Conservation (phyloP, 176 grass and related monocot genomes). For the Carex cristatella region DNA sequence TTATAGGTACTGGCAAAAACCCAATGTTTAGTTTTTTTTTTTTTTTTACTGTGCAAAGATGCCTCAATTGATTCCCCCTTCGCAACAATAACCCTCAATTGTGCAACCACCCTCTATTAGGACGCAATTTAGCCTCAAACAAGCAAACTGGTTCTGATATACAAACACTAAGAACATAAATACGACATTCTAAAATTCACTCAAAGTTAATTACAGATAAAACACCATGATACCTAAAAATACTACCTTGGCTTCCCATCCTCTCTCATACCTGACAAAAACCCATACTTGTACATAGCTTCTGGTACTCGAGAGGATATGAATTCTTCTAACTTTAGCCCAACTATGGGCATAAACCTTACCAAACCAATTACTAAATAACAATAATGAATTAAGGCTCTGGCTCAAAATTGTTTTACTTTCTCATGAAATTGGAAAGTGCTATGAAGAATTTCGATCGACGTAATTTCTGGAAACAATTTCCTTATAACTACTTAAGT, state of each 20-base stretch:
- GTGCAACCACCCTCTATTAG: neutral
- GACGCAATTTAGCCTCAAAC: neutral
- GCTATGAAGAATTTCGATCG: neutral
- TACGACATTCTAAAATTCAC: neutral
- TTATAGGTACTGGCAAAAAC: neutral
- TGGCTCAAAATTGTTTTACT: neutral
- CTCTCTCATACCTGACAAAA: neutral
- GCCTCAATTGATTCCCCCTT: neutral
- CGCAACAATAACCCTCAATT: neutral
- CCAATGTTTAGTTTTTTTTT: neutral
- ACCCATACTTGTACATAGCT: neutral
- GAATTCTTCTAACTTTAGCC: neutral
- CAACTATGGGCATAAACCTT: conserved; percentile 6
- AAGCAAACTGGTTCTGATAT: neutral
- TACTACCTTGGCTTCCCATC: neutral
- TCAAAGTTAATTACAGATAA: neutral
- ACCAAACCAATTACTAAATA: conserved; percentile 2
- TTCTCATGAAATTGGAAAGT: neutral
- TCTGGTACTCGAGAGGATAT: neutral
- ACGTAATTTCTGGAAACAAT: neutral
- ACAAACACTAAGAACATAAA: neutral
- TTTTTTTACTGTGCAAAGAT: neutral
- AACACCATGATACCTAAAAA: neutral
- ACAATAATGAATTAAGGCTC: neutral
- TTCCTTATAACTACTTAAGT: neutral